Base-by-base conservation (phyloP, 176 grass and related monocot genomes). In the Olyra latifolia region DNA sequence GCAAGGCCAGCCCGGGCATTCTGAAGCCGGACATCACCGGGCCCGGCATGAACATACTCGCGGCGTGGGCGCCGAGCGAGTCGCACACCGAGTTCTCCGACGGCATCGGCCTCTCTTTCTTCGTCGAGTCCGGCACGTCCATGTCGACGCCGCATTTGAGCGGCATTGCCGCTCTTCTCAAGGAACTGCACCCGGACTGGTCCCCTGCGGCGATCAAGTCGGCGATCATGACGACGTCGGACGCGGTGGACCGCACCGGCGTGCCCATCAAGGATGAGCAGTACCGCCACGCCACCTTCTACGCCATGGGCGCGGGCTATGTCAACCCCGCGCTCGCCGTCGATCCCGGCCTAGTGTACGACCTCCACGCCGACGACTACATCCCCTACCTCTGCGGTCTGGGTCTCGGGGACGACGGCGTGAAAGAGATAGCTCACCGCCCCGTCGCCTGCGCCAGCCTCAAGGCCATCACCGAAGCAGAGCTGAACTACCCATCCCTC, bases 171-270 rank as follows among this genome's bases (percentile, higher is more conserved):
- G 91, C 91, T 29, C 83, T 97, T 3, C 70, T 97, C 73, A 97
- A 90, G 80, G 75, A 84, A 49, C 32, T 85, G 46, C 91, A 97
- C 65, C 91, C 91, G 2, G 75, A 88, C 27, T 97, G 94, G 94
- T 80, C 94, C 0, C 94, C 94, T 0, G 91, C 94, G 1, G 91
- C 87, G 3, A 92, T 97, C 79, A 97, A 97, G 49, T 97, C 94
- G n/a, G 94, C 94, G 8, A 97, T 97, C 84, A 94, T 97, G 87
- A 97, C 94, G 3, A 86, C 87, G 11, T 94, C 94, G 19, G 91
- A 97, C 70, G 66, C 78, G 7, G 73, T 74, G 4, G 91, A 87
- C 86, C 78, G 69, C 52, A 80, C 86, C 0, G 89, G 87, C 12
- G 23, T 91, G 35, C 94, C 89, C 4, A 93, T 97, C 77, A 85